Evolutionary conservation across 805 yeast genomes (phyloP).

Genomic region (Metschnikowia drakensbergensis): DNA sequence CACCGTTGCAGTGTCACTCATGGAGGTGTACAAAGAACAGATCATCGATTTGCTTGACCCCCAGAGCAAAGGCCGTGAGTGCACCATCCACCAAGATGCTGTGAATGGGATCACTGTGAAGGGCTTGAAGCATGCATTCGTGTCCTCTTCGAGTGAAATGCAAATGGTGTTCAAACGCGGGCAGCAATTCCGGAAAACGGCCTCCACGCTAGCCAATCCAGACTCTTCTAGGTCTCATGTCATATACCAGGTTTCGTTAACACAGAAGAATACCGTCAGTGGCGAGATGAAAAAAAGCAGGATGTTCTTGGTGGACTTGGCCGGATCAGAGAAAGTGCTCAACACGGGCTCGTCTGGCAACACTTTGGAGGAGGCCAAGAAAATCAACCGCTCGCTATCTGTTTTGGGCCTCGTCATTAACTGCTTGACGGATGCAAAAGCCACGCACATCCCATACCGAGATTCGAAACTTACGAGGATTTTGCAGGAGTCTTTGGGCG

Average conservation of each 20-base stretch:
- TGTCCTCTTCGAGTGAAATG: constrained; percentile 56
- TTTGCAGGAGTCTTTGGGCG: constrained; percentile 76
- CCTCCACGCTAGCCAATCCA: constrained; percentile 64
- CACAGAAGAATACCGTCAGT: constrained; percentile 53
- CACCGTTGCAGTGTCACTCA: constrained; percentile 63
- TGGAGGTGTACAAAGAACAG: constrained; percentile 81
- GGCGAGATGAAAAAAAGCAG: constrained; percentile 61
- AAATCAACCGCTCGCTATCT: constrained; percentile 73
- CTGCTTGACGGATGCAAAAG: constrained; percentile 65
- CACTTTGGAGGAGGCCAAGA: constrained; percentile 76
- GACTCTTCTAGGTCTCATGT: constrained; percentile 80
- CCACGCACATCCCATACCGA: constrained; percentile 67
- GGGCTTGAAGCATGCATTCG: constrained; percentile 62
- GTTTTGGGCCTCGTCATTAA: constrained; percentile 79
- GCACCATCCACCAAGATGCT: constrained; percentile 61
- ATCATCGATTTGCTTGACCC: constrained; percentile 61
- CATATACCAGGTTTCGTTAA: constrained; percentile 63
- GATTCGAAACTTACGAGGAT: constrained; percentile 78
- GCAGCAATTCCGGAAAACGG: constrained; percentile 49
- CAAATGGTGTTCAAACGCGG: constrained; percentile 58
- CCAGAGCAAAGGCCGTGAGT: constrained; percentile 24
- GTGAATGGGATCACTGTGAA: constrained; percentile 64
- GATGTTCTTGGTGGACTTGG: constrained; percentile 75
- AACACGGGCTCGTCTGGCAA: constrained; percentile 76
- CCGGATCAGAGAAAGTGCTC: constrained; percentile 80